Percentiles rank a stretch among this genome's conserved stretches.
Conservation (phyloP, 495 filamentous ascomycete species). For the Lentithecium fluviatile region DNA sequence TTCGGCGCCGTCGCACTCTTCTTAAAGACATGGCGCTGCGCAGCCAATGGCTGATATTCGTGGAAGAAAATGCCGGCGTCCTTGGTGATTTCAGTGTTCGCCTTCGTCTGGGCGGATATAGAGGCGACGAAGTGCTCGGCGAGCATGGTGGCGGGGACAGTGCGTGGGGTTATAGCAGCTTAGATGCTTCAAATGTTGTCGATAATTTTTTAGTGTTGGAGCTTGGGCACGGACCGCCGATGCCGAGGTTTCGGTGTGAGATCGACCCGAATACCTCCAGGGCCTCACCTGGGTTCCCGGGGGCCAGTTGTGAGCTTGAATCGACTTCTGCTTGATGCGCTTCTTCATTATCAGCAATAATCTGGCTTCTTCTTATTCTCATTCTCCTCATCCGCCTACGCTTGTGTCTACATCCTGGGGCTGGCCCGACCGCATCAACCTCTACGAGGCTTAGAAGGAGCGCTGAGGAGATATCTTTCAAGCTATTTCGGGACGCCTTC, state of each 20-base stretch:
- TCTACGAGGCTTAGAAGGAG: background rate
- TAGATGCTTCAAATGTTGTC: background rate
- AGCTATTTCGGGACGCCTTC: no score
- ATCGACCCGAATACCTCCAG: no score
- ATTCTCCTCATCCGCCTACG: background rate
- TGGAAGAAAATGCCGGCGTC: slow-evolving; percentile 84
- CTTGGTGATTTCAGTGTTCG: slow-evolving; percentile 64
- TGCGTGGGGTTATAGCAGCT: background rate
- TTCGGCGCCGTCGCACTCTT: slow-evolving; percentile 80
- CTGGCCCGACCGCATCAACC: background rate
- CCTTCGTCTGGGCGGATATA: slow-evolving; percentile 61
- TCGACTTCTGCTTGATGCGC: no score
- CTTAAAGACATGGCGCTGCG: slow-evolving; percentile 77
- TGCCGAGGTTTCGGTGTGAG: no score
- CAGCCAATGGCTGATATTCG: slow-evolving; percentile 70
- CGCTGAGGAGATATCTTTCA: no score
- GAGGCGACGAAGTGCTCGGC: slow-evolving; percentile 79
- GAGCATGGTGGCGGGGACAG: slow-evolving; percentile 55
- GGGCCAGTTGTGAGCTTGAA: no score
- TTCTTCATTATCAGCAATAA: no score
- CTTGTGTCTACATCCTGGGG: background rate
- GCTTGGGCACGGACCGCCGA: background rate
- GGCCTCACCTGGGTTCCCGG: no score
- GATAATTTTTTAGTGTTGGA: slow-evolving; percentile 17
- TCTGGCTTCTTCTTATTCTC: background rate